Percentiles rank a stretch among this genome's conserved stretches.
These are phyloP conservation scores for Nakazawaea ernobii DNA, from an alignment of 805 yeast genomes.

Conservation along the genomic window DNA sequence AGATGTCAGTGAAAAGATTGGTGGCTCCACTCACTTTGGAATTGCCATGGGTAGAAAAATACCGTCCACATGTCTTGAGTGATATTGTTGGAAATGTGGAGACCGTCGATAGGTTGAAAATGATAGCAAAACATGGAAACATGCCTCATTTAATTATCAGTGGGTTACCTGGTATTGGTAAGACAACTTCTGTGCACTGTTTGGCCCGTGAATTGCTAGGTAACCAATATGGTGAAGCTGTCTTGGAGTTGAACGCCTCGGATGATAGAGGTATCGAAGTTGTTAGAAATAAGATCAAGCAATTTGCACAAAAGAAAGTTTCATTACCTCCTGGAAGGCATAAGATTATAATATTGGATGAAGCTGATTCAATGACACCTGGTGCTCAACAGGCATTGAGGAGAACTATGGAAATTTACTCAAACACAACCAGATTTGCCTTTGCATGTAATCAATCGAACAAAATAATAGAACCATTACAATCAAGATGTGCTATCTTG, in stretches of 20 bases:
- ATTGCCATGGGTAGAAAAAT: conserved; percentile 78
- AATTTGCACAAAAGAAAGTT: conserved; percentile 93
- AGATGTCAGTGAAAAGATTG: not conserved
- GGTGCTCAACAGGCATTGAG: conserved; percentile 95
- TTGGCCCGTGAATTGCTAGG: conserved; percentile 83
- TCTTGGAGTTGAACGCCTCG: conserved; percentile 88
- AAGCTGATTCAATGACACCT: conserved; percentile 95
- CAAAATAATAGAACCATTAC: conserved; percentile 94
- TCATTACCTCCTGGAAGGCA: conserved; percentile 84
- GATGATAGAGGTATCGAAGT: conserved; percentile 98
- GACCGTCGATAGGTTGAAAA: conserved; percentile 75
- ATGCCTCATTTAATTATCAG: conserved; percentile 95
- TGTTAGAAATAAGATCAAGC: conserved; percentile 88
- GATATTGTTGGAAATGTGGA: conserved; percentile 95
- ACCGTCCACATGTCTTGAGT: conserved; percentile 70
- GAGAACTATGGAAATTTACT: conserved; percentile 91
- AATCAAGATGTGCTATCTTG: conserved; percentile 92
- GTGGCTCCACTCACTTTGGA: conserved; percentile 11
- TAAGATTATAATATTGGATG: conserved; percentile 89
- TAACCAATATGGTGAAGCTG: conserved; percentile 68
- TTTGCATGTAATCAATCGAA: conserved; percentile 94
- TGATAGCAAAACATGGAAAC: conserved; percentile 88
- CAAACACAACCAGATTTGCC: conserved; percentile 96
- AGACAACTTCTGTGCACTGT: conserved; percentile 90
- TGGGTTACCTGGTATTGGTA: conserved; percentile 97